phyloP scores from a whole-genome alignment of 441 rosid species.

The Pelargonium myrrhifolium region DNA sequence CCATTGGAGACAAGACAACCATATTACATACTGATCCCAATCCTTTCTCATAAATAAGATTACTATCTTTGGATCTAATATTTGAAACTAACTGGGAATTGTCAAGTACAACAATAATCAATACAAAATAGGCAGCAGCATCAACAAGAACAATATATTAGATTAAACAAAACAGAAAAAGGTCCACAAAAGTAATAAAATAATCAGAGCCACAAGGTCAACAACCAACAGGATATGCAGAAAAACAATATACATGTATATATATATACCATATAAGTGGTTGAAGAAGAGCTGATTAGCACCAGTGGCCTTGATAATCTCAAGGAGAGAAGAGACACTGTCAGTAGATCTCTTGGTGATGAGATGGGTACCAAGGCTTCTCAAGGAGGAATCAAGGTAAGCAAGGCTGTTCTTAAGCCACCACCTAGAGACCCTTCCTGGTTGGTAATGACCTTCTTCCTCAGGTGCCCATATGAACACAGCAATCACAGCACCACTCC shows the following conservation, averaged over 20 bases:
- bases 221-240: not conserved
- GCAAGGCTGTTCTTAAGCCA: conserved; percentile 94
- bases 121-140: too few species aligned
- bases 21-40: not conserved
- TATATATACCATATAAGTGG: conserved; percentile 89
- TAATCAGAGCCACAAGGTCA: conserved; percentile 18
- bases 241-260: too few species aligned
- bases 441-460: conserved; percentile 77
- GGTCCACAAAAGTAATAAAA: not conserved
- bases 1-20: not conserved
- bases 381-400: conserved; percentile 79
- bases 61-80: not conserved
- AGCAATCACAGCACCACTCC: conserved; percentile 83
- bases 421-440: conserved; percentile 98
- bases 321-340: conserved; percentile 70
- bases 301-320: conserved; percentile 73
- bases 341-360: conserved; percentile 79
- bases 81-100: not conserved
- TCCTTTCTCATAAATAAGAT: not conserved
- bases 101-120: not conserved
- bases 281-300: conserved; percentile 94
- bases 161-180: not conserved
- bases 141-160: too few species aligned
- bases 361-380: conserved; percentile 75
- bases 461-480: conserved; percentile 92